Evolutionary conservation across 1,284 basidiomycete species (phyloP), one percentile per base, ranked within the genome.

Genomic region (Cutaneotrichosporon arboriforme): DNA sequence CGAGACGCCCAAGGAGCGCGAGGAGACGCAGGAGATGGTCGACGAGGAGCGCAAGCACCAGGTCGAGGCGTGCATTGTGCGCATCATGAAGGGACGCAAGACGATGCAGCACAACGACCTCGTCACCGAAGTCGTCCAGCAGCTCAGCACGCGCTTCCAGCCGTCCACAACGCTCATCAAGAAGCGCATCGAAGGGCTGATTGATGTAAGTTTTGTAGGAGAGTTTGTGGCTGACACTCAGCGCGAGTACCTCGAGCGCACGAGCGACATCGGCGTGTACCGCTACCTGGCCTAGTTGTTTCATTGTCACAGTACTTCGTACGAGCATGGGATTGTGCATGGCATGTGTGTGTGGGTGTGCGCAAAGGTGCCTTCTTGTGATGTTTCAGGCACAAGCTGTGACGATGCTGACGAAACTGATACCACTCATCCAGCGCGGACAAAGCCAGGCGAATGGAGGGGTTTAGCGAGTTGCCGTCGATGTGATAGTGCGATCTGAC

Each of bases 21-120:
- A 85, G 74, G 93, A 97, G 72, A 99, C 96, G 13, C 83, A 84
- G 58, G 87, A 86, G 63, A 85, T 88, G 58, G 84, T 99, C 20
- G 93, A 96, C 45, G 94, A 97, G 72, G 93, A 97, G 74, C 78
- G 96, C 41, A 84, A 81, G 63, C 86, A 90, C 70, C 87, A 94
- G 69, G 89, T 86, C 40, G 94, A 98, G 90, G 93, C 93, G 2
- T 97, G 90, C 67, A 88, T 98, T 57, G 96, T 98, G 21, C 85
- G 96, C 37, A 86, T 97, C 36, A 98, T 99, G 96, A 98, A 99
- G 77, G 86, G 91, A 68, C 79, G 93, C 57, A 97, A 97, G 73
- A 82, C 82, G 52, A 85, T 97, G 83, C 76, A 79, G 7, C 92
- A 97, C 70, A 90, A 86, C 58, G 91, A 94, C 55, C 81, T 99